phyloP scores from a whole-genome alignment of 345 rosid genomes.

The Brassica cretica region DNA sequence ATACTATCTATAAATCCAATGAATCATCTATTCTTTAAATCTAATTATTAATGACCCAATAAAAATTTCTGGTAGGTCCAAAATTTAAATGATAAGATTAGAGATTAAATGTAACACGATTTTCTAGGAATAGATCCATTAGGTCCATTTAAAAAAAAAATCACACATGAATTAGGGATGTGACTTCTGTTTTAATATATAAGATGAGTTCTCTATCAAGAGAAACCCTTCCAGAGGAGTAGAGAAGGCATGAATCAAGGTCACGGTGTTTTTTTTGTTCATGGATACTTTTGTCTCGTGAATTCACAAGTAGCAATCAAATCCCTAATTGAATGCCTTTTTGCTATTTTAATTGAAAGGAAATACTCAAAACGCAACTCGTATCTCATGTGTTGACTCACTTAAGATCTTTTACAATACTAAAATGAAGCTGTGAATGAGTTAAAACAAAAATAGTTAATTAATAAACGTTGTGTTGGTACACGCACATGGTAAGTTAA shows the following conservation, averaged over 20 bases:
- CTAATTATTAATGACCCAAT: too few relatives aligned
- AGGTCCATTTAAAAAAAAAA: too few relatives aligned
- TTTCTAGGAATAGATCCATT: too few relatives aligned
- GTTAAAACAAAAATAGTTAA: conserved; percentile 25
- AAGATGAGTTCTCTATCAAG: conserved; percentile 11
- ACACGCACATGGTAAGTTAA: conserved; percentile 40
- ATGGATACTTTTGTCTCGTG: conserved; percentile 39
- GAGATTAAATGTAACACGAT: too few relatives aligned
- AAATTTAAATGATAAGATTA: too few relatives aligned
- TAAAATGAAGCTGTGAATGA: conserved; percentile 21
- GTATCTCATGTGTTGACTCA: conserved; percentile 39
- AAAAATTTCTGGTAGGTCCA: too few relatives aligned
- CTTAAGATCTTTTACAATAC: conserved; percentile 15
- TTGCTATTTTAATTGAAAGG: background rate
- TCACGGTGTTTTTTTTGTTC: conserved; percentile 21
- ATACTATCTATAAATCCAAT: too few relatives aligned
- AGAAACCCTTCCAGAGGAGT: conserved; percentile 26
- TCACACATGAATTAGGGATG: too few relatives aligned
- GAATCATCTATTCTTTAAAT: too few relatives aligned
- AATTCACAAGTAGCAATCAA: conserved; percentile 28
- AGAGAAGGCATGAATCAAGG: conserved; percentile 33
- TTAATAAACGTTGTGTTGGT: conserved; percentile 37
- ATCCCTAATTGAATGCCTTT: conserved; percentile 25
- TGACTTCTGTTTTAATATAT: too few relatives aligned
- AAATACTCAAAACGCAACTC: conserved; percentile 17